Evolutionary conservation across 805 yeast genomes (phyloP), one percentile per base, ranked within the genome.

Genomic region (Kazachstania africana): DNA sequence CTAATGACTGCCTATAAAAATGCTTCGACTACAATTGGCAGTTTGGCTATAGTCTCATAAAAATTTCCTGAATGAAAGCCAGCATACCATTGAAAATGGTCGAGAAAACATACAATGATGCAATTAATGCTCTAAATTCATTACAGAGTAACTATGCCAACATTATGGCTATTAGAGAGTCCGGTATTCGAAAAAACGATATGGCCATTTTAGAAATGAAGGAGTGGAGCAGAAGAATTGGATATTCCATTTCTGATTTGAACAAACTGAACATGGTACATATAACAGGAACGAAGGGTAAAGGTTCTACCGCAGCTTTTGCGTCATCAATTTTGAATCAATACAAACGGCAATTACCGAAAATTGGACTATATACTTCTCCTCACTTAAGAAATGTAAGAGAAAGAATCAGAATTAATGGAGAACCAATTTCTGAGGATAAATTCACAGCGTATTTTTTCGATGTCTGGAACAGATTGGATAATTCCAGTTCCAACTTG

Each of bases 261-360:
- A 72, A 87, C 57, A 66, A 57, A 37, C 55, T 91, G 44, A 87
- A 87, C 44, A 67, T 85, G 3, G 68, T 91, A 26, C 99, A 91
- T 50, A 78, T 93, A 23, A 87, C 99, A 0, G 99, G 99, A 14
- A 91, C 99, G 1, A 91, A 91, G 54, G 99, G 99, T 10, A 91
- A 91, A 59, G 99, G 99, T 1, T 85, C 96, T 1, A 88, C 97
- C 0, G 88, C 96, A 57, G 95, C 98, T 0, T 91, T 91, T 50
- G 72, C 85, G 3, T 81, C 82, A 46, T 74, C 91, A 3, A 83
- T 93, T 24, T 56, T 93, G 38, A 48, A 57, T 6, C 83, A 83
- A 49, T 83, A 83, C 46, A 40, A 36, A 24, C 60, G 57, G 17
- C 38, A 40, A 25, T 16, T 55, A 39, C 53, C 37, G 12, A 83